Percentiles rank a stretch among this genome's conserved stretches.
Evolutionary conservation across 2,329 filamentous ascomycete species (phyloP).

Genomic region (Ophiocordyceps camponoti-saundersi): DNA sequence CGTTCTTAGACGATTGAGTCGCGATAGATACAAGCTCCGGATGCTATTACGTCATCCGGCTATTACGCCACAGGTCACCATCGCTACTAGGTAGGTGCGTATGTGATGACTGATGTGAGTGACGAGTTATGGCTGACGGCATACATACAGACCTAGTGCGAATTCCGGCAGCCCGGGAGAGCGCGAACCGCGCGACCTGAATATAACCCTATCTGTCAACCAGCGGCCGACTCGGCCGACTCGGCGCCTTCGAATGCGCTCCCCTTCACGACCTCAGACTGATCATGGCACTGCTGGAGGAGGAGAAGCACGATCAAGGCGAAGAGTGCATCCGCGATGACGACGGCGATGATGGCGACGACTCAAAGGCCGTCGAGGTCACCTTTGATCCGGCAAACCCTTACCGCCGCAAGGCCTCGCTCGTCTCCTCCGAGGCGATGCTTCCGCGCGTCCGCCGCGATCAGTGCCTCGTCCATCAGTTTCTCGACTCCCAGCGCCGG

Average conservation of each 20-base stretch:
- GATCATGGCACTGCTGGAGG: not conserved
- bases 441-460: conserved; percentile 21
- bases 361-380: conserved; percentile 32
- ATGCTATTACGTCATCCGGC: not conserved
- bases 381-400: conserved; percentile 43
- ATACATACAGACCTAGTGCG: no score
- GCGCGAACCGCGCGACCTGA: no score
- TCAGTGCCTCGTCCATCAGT: conserved; percentile 48
- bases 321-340: not conserved
- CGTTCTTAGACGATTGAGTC: no score
- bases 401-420: conserved; percentile 49
- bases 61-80: not conserved
- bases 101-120: no score
- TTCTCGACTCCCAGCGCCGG: conserved; percentile 39
- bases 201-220: no score
- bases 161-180: no score
- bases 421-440: conserved; percentile 33
- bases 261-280: not conserved
- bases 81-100: no score
- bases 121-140: no score
- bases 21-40: not conserved
- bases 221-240: not conserved
- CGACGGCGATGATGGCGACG: conserved; percentile 14
- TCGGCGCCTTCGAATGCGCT: not conserved
- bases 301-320: not conserved